phyloP scores from a whole-genome alignment of 2,329 filamentous ascomycete genomes.

The Rutstroemia sp. region DNA sequence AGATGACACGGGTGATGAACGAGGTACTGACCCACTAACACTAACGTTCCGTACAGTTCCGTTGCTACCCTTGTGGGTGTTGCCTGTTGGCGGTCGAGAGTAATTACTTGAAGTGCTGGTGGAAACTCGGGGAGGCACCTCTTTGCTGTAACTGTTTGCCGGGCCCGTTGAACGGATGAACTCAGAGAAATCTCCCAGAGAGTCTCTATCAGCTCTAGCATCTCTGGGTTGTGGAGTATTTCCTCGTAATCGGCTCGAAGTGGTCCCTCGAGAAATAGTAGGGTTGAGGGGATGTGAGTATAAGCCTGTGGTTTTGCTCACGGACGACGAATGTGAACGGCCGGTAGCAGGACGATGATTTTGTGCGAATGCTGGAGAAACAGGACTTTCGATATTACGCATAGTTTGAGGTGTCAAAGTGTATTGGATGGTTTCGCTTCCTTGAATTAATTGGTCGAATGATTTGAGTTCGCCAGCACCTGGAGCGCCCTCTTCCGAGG shows the following conservation, averaged over 20 bases:
- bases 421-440: constrained; percentile 75
- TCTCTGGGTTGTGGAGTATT: constrained; percentile 52
- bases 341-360: constrained; percentile 15
- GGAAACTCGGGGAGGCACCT: constrained; percentile 22
- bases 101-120: background rate
- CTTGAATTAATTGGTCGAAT: constrained; percentile 74
- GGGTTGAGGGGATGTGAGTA: constrained; percentile 13
- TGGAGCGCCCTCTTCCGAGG: constrained; percentile 48
- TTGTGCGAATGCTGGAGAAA: constrained; percentile 11
- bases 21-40: constrained; percentile 10
- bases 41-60: constrained; percentile 21
- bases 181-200: constrained; percentile 75
- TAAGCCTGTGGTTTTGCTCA: constrained; percentile 19
- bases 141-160: constrained; percentile 31
- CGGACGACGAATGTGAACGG: constrained; percentile 24
- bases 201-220: constrained; percentile 61
- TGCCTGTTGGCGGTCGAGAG: background rate
- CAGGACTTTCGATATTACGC: constrained; percentile 64
- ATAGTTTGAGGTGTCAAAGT: constrained; percentile 75
- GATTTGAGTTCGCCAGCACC: constrained; percentile 56
- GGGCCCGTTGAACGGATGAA: constrained; percentile 66
- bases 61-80: constrained; percentile 26
- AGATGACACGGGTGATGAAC: constrained; percentile 11
- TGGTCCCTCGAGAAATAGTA: background rate
- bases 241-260: constrained; percentile 17